A percentile compares a stretch with the other conserved stretches of the same genome.
phyloP scores from a whole-genome alignment of 23 red algal species.

The Gracilariopsis chorda region DNA sequence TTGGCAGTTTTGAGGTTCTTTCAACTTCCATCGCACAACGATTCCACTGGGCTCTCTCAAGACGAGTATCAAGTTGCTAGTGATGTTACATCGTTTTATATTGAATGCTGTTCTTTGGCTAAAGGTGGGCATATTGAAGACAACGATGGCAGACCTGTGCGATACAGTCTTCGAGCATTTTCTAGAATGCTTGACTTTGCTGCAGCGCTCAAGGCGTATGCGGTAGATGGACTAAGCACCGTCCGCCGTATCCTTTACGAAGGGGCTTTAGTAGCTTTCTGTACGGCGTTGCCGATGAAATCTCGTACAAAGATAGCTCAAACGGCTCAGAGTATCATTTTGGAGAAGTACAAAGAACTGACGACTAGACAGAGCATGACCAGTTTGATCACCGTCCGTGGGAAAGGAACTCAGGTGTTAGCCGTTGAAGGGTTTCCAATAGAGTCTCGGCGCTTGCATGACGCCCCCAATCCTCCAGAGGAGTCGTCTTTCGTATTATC shows the following conservation, averaged over 20 bases:
- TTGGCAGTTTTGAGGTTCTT: conserved; percentile 40
- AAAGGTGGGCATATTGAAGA: conserved; percentile 38
- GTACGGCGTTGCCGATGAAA: conserved; percentile 52
- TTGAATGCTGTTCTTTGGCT: conserved; percentile 16
- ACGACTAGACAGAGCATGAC: neutral
- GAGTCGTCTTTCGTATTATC: conserved; percentile 68
- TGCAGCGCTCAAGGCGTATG: neutral
- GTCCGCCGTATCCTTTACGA: conserved; percentile 78
- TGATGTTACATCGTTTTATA: conserved; percentile 73
- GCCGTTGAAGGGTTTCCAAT: neutral
- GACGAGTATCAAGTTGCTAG: conserved; percentile 43
- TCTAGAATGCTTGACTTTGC: conserved; percentile 78
- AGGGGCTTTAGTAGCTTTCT: conserved; percentile 78
- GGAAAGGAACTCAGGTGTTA: neutral
- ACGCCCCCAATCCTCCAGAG: neutral
- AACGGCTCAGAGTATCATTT: neutral
- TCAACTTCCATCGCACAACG: neutral
- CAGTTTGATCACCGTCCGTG: neutral
- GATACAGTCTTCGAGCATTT: conserved; percentile 80
- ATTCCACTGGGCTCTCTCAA: neutral
- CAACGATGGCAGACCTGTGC: conserved; percentile 42
- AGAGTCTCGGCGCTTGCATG: neutral
- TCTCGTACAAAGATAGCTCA: neutral
- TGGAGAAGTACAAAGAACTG: neutral
- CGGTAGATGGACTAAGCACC: neutral